Evolutionary conservation across 805 yeast species (phyloP).

Genomic region (Maudiozyma turicensis): DNA sequence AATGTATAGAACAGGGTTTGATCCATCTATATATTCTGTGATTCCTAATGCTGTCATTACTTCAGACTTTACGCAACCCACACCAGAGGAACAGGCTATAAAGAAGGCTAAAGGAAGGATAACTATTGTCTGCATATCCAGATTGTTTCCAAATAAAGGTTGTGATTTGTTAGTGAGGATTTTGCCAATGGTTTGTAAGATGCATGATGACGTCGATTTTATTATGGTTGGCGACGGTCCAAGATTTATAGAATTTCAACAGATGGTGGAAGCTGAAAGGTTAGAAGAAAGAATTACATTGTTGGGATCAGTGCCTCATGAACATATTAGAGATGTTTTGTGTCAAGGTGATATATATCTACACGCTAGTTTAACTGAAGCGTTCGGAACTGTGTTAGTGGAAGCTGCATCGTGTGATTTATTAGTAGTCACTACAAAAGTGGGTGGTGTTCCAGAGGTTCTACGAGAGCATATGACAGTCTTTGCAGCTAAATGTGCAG

Average conservation of each 20-base stretch:
- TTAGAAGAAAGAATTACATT: constrained; percentile 81
- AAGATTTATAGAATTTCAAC: constrained; percentile 84
- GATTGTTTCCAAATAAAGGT: constrained; percentile 94
- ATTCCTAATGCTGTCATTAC: constrained; percentile 94
- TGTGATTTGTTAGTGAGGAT: constrained; percentile 78
- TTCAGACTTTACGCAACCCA: constrained; percentile 59
- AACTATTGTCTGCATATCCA: constrained; percentile 81
- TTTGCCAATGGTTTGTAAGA: constrained; percentile 71
- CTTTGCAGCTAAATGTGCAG: constrained; percentile 75
- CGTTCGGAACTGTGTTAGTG: constrained; percentile 92
- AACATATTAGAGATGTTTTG: constrained; percentile 88
- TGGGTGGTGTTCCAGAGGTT: constrained; percentile 97
- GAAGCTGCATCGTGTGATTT: constrained; percentile 97
- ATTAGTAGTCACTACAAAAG: constrained; percentile 86
- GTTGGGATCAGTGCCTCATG: constrained; percentile 83
- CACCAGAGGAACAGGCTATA: not conserved
- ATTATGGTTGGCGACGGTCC: constrained; percentile 97
- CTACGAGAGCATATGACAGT: constrained; percentile 88
- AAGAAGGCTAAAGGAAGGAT: constrained; percentile 31
- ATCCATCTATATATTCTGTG: constrained; percentile 72
- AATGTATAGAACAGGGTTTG: constrained; percentile 73
- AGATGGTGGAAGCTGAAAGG: constrained; percentile 80
- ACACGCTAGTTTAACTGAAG: constrained; percentile 92
- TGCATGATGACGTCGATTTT: constrained; percentile 57
- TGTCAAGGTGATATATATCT: constrained; percentile 86